phyloP scores from a whole-genome alignment of 371 early-diverging fungal genomes.

The Mucor mucedo region DNA sequence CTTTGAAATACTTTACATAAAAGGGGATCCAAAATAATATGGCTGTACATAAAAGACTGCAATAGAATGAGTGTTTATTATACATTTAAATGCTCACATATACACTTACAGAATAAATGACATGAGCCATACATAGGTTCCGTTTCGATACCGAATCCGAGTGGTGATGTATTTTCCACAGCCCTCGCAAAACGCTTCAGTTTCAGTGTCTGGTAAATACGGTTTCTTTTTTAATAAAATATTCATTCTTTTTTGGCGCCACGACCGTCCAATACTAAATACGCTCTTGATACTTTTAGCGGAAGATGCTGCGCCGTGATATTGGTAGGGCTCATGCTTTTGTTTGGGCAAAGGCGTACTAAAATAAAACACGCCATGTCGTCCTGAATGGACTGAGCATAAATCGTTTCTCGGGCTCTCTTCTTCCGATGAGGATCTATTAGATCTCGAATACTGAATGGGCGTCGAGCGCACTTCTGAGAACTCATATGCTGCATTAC shows the following conservation, averaged over 20 bases:
- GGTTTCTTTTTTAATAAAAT: slow-evolving; percentile 24
- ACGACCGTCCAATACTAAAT: slow-evolving; percentile 19
- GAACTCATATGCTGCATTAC: not conserved
- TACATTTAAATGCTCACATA: not conserved
- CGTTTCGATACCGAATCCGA: slow-evolving; percentile 43
- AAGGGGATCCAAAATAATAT: slow-evolving; percentile 50
- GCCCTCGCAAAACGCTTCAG: slow-evolving; percentile 34
- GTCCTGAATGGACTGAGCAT: slow-evolving; percentile 6
- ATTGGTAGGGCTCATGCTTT: slow-evolving; percentile 11
- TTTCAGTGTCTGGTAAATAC: slow-evolving; percentile 45
- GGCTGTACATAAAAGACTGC: slow-evolving; percentile 43
- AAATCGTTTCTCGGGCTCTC: not conserved
- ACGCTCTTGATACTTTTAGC: slow-evolving; percentile 14
- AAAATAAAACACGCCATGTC: slow-evolving; percentile 9
- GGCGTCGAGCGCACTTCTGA: slow-evolving; percentile 16
- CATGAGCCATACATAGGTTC: slow-evolving; percentile 41
- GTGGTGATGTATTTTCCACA: slow-evolving; percentile 47
- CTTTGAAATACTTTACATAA: slow-evolving; percentile 55
- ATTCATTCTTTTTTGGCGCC: slow-evolving; percentile 28
- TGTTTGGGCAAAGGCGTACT: slow-evolving; percentile 10
- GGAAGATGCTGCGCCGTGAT: not conserved
- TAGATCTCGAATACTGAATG: not conserved
- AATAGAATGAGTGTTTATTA: not conserved
- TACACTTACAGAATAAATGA: slow-evolving; percentile 40
- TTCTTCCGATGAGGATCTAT: not conserved